phyloP scores from a whole-genome alignment of 768 basidiomycete species.

The Dacryopinax primogenitus region DNA sequence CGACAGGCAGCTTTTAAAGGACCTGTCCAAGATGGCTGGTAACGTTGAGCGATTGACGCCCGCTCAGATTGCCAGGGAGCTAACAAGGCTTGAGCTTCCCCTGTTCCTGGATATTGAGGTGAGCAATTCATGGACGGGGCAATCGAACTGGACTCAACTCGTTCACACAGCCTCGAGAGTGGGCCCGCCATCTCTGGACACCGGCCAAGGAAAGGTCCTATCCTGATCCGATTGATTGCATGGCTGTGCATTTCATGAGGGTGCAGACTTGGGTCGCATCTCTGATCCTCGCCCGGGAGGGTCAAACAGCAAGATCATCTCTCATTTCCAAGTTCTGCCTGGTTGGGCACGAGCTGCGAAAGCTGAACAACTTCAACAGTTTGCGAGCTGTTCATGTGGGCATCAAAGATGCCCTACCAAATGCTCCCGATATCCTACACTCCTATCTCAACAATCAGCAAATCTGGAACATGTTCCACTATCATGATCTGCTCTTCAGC shows the following conservation, averaged over 20 bases:
- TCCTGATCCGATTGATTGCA: not conserved
- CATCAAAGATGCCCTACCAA: constrained; percentile 1
- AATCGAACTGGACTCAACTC: not conserved
- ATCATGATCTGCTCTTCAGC: not conserved
- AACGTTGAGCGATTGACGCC: not conserved
- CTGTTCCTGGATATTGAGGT: constrained; percentile 8
- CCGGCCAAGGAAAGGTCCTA: not conserved
- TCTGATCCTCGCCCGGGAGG: not conserved
- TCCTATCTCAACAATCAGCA: not conserved
- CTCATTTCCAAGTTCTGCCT: not conserved
- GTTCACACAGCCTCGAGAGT: not conserved
- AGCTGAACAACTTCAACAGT: not conserved
- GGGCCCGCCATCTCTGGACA: not conserved
- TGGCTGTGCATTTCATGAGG: constrained; percentile 7
- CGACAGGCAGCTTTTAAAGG: constrained; percentile 6
- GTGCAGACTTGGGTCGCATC: not conserved
- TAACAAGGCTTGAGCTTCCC: not conserved
- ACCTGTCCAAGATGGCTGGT: not conserved
- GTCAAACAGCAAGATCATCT: not conserved
- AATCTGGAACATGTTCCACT: not conserved
- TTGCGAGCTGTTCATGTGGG: not conserved
- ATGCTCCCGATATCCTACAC: not conserved
- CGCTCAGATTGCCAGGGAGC: not conserved
- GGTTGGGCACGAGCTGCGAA: not conserved
- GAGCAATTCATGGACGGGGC: not conserved